Base-by-base conservation (phyloP, 1,139 yeast genomes). In the Ogataea hybrid region DNA sequence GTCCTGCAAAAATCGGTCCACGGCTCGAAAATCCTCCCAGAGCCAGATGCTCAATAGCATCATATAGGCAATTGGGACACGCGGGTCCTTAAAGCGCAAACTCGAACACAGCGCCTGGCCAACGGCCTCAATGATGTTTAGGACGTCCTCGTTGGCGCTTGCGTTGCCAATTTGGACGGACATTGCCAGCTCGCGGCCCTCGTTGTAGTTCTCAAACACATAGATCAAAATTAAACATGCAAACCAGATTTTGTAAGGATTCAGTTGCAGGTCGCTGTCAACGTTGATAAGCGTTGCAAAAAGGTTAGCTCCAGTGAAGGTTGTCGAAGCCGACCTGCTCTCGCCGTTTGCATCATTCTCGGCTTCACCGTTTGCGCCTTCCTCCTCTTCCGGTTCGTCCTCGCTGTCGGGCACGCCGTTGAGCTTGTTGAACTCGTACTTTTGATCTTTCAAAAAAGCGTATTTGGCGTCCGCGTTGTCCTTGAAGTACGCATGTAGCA, bases 231-330 rank as follows among this genome's bases (percentile, higher is more conserved):
- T 69, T 3, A 80, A 74, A 1, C 87, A 70, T 0, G 97, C 81
- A 65, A 92, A 90, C 95, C 96, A 94, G 1, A 81, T 67, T 55
- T 82, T 79, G 60, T 88, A 92, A 0, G 98, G 97, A 52, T 94
- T 90, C 32, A 89, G 64, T 45, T 81, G 78, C 35, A 77, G 66
- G 15, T 84, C 89, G 2, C 87, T 77, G 53, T 89, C 94, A 55
- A 85, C 88, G 50, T 84, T 94, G 57, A 88, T 74, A 6, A 92
- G 64, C 0, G 84, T 77, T 16, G 79, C 69, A 43, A 92, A 79
- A 1, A 92, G 62, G 57, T 87, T 87, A 5, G 61, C 67, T 14
- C 56, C 49, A 2, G 64, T 60, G 1, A 47, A 18, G 8, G 22
- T 33, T 2, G 49, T 43, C 1, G 48, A 41, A 4, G 28, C 10